Conservation (phyloP, 179 eudicot species). For the Beta macrorhiza region DNA sequence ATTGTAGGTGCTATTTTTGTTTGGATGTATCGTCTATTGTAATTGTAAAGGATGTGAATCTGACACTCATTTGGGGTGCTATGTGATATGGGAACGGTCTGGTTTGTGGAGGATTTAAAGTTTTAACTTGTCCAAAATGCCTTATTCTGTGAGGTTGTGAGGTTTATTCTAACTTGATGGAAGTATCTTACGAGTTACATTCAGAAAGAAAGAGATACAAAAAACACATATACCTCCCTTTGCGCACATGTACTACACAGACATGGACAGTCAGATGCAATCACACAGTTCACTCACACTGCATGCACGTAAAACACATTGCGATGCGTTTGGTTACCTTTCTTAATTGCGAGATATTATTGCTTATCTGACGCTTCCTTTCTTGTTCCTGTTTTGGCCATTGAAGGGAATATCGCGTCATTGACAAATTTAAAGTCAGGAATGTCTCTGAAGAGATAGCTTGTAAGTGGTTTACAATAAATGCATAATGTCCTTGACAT, state of each 20-base stretch:
- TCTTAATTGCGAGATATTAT: background rate
- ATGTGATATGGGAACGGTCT: background rate
- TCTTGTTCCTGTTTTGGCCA: constrained; percentile 12
- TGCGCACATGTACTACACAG: background rate
- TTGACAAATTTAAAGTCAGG: constrained; percentile 37
- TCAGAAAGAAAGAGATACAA: too few species aligned
- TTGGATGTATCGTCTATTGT: background rate
- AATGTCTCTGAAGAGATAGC: constrained; percentile 50
- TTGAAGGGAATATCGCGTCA: constrained; percentile 53
- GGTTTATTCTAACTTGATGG: background rate
- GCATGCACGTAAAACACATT: background rate
- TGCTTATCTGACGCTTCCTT: constrained; percentile 19
- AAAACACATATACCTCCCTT: background rate
- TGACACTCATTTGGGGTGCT: background rate
- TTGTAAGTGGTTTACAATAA: constrained; percentile 51
- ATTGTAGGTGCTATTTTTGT: background rate
- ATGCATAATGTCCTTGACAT: constrained; percentile 4
- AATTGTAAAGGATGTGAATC: background rate
- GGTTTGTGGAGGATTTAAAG: background rate
- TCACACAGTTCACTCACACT: background rate
- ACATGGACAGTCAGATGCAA: background rate
- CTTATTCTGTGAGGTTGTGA: background rate
- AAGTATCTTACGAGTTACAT: background rate
- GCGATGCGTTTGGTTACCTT: background rate
- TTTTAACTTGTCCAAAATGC: background rate